phyloP scores from a whole-genome alignment of 345 rosid species.

The Citrus inodora region DNA sequence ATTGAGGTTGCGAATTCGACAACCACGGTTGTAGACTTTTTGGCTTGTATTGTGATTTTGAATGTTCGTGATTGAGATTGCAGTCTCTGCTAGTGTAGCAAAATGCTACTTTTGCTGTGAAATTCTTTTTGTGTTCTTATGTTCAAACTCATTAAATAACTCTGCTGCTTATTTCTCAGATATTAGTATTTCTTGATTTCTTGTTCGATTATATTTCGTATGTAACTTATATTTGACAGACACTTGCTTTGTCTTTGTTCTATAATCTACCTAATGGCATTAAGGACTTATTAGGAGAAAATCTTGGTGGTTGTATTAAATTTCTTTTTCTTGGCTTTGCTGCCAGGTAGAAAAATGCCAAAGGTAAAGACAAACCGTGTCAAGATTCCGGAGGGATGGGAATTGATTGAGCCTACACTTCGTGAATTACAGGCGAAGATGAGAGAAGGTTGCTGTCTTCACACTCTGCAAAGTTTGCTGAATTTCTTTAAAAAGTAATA shows the following conservation, averaged over 20 bases:
- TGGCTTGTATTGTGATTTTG: no score
- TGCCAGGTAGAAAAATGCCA: slow-evolving; percentile 50
- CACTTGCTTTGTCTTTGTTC: background rate
- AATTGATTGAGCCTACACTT: slow-evolving; percentile 47
- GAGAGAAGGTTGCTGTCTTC: slow-evolving; percentile 54
- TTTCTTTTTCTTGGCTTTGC: background rate
- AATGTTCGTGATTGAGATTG: no score
- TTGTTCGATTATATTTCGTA: background rate
- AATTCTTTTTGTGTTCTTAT: background rate
- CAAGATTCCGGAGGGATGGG: slow-evolving; percentile 77
- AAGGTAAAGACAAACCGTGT: slow-evolving; percentile 71
- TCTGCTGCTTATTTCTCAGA: background rate
- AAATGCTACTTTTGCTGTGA: background rate
- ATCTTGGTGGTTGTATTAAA: no score
- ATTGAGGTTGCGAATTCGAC: no score
- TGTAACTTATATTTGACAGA: background rate
- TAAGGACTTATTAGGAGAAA: background rate
- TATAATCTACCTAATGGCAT: background rate
- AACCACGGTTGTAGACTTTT: no score
- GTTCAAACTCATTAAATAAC: background rate
- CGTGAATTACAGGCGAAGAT: background rate
- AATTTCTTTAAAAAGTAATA: background rate
- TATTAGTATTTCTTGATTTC: background rate
- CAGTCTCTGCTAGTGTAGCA: background rate
- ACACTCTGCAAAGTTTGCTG: background rate